Base-by-base conservation (phyloP, 306 rosid species). In the Prosopis cineraria region DNA sequence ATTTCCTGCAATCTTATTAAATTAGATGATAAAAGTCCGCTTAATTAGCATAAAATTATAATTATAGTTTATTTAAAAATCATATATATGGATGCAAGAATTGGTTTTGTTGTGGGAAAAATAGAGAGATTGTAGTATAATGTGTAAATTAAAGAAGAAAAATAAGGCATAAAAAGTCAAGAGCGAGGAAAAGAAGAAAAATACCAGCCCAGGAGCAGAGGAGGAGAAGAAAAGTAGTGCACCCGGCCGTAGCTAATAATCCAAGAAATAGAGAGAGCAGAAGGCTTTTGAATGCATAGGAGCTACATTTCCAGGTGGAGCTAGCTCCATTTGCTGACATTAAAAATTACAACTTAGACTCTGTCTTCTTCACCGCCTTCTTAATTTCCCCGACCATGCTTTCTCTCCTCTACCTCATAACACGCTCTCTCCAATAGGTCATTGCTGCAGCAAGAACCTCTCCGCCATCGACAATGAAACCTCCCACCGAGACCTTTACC, bases 371-470 rank as follows among this genome's bases (percentile, higher is more conserved):
- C 75, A 60, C 12, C 12, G 2, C 71, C 33, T 63, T 72, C 85
- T 81, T 81, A 58, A 55, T 73, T 78, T 65, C 80, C 58, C 84
- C 83, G 81, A 80, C 69, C 45, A 58, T 40, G 10, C 10, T 40
- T 50, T 60, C 85, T 55, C 63, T 2, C 77, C 73, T 40, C 6
- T 9, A 0, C 20, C n/a, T 43, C 34, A 12, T 14, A 3, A 0
- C 6, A 14, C 24, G 5, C 17, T 7, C 33, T 3, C 70, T 17
- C 39, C 82, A 80, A 92, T 92, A 96, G 97, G 97, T 24, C 97
- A 89, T 84, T 92, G 97, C 74, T 92, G 96, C 84, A 81, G 89
- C 87, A 92, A 90, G 81, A 77, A 39, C 75, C 81, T 68, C 48
- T 74, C 87, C 22, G 88, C 87, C 7, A 91, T 81, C 86, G 64